A percentile compares a stretch with the other conserved stretches of the same genome.
Conservation (phyloP, 805 yeast genomes). For the Tetrapisispora fleetii region DNA sequence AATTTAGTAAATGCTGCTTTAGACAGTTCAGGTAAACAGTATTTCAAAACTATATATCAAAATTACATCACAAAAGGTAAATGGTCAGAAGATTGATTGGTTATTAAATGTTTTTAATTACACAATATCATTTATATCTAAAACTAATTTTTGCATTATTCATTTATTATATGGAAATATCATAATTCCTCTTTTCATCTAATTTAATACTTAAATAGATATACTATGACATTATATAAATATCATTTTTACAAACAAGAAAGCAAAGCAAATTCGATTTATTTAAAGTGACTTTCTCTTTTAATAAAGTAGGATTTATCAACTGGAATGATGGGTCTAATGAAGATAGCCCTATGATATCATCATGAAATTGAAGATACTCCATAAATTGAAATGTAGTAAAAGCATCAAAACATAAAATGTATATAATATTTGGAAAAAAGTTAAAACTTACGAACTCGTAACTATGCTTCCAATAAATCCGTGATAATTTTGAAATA, state of each 20-base stretch:
- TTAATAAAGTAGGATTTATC: not conserved
- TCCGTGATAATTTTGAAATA: not conserved
- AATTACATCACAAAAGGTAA: slow-evolving; percentile 71
- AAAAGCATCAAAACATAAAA: not conserved
- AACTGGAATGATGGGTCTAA: not conserved
- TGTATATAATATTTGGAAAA: not conserved
- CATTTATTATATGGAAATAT: not conserved
- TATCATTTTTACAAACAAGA: not conserved
- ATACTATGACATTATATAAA: not conserved
- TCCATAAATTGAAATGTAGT: not conserved
- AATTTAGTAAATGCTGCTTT: slow-evolving; percentile 50
- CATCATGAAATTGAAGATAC: not conserved
- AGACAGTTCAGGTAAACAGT: slow-evolving; percentile 59
- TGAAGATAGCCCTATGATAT: not conserved
- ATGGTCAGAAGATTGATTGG: slow-evolving; percentile 53
- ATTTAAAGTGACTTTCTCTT: not conserved
- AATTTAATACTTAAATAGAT: not conserved
- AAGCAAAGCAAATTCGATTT: not conserved
- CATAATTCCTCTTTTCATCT: not conserved
- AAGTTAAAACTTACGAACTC: not conserved
- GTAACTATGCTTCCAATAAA: not conserved
- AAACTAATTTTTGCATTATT: not conserved
- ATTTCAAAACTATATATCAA: slow-evolving; percentile 55
- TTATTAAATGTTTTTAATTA: not conserved
- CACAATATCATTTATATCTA: not conserved